These are phyloP conservation scores for Anisodus tanguticus DNA, from an alignment of 257 asterid species.

Conservation along the genomic window DNA sequence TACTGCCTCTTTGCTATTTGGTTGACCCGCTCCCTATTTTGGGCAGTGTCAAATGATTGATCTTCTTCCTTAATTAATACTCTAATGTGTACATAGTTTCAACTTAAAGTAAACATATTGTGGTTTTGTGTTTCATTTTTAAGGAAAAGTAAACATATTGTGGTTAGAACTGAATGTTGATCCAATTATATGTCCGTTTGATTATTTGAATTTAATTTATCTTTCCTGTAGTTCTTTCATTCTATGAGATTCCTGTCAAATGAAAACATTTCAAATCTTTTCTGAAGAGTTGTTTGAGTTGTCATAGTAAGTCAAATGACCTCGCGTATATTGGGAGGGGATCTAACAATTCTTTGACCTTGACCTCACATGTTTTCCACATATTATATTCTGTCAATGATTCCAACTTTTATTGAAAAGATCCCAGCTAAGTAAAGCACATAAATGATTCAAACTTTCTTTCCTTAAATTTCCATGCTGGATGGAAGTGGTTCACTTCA, in stretches of 20 bases:
- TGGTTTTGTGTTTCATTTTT: background rate
- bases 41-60: constrained; percentile 14
- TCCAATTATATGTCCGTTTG: background rate
- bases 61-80: background rate
- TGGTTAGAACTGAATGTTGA: background rate
- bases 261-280: background rate
- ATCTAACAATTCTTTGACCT: constrained; percentile 25
- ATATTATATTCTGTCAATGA: background rate
- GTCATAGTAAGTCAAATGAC: background rate
- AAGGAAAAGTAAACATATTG: background rate
- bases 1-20: background rate
- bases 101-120: background rate
- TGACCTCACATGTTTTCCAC: constrained; percentile 4
- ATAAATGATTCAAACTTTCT: background rate
- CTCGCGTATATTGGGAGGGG: background rate
- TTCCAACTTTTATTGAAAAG: background rate
- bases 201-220: background rate
- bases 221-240: background rate
- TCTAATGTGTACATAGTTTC: constrained; percentile 4
- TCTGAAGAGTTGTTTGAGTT: background rate
- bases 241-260: background rate
- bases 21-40: background rate
- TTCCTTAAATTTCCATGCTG: background rate
- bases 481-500: background rate
- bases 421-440: constrained; percentile 8